These are phyloP conservation scores for Nepenthes alata DNA, from an alignment of 179 eudicot genomes.

Conservation along the genomic window DNA sequence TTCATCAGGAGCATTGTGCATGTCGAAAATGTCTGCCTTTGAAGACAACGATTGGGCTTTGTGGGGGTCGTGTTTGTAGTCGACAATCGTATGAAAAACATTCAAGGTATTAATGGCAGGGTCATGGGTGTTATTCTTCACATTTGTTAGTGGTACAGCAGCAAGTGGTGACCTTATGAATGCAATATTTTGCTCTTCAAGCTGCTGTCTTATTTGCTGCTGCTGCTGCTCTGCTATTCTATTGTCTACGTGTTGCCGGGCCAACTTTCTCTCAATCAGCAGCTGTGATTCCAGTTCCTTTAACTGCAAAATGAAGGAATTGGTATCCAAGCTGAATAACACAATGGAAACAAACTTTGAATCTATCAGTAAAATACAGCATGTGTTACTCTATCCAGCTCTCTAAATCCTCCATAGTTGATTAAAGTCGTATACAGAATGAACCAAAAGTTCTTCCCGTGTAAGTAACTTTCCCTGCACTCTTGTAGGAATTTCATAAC, in stretches of 20 bases:
- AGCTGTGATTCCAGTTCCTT: slow-evolving; percentile 89
- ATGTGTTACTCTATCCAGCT: too few species aligned
- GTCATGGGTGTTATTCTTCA: slow-evolving; percentile 23
- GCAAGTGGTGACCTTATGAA: slow-evolving; percentile 43
- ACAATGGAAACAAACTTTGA: too few species aligned
- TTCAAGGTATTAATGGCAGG: slow-evolving; percentile 17
- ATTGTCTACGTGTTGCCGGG: slow-evolving; percentile 82
- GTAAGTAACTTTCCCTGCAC: too few species aligned
- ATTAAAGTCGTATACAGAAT: too few species aligned
- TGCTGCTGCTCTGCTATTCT: slow-evolving; percentile 63
- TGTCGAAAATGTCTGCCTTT: slow-evolving; percentile 15
- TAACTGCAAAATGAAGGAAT: slow-evolving; percentile 31
- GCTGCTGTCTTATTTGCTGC: slow-evolving; percentile 29
- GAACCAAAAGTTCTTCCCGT: too few species aligned
- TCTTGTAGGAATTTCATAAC: too few species aligned
- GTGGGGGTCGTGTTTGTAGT: slow-evolving; percentile 22
- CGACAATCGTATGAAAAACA: slow-evolving; percentile 22
- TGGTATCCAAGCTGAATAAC: too few species aligned
- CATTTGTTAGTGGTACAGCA: slow-evolving; percentile 27
- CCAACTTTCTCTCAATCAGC: slow-evolving; percentile 75
- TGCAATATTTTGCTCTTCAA: slow-evolving; percentile 34
- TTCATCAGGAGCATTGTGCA: slow-evolving; percentile 26
- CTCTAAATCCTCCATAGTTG: too few species aligned
- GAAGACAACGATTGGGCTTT: slow-evolving; percentile 24
- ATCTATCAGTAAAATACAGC: too few species aligned